Conservation (phyloP, 2,329 filamentous ascomycete genomes). For the Cladosporium sphaerospermum region DNA sequence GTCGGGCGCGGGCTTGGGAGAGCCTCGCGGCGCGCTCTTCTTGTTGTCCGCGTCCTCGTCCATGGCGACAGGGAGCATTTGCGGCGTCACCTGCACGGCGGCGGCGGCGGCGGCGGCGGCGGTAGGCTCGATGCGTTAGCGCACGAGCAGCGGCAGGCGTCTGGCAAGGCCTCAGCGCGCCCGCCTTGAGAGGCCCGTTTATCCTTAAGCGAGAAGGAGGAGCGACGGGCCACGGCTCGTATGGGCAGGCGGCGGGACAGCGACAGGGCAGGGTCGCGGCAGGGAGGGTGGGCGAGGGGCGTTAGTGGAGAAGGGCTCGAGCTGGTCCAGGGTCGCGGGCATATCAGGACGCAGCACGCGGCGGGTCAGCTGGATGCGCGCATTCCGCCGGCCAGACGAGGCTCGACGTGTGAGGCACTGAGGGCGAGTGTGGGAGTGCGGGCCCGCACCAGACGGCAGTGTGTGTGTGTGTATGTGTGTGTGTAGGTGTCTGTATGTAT, state of each 20-base stretch:
- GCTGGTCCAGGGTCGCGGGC: neutral
- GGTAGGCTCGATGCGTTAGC: constrained; percentile 9
- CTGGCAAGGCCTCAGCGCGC: constrained; percentile 9
- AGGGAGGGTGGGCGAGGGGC: constrained; percentile 1
- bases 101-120: neutral
- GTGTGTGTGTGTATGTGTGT: no score
- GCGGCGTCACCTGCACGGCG: constrained; percentile 8
- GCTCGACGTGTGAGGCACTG: no score
- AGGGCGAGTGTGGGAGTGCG: no score
- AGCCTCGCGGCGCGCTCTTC: constrained; percentile 4
- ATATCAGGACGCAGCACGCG: neutral
- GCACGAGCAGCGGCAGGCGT: constrained; percentile 5
- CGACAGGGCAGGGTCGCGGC: neutral
- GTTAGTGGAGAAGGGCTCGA: constrained; percentile 7
- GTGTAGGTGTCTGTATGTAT: no score
- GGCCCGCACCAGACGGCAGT: no score
- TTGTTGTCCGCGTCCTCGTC: constrained; percentile 6
- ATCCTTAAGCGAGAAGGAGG: constrained; percentile 11
- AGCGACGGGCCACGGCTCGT: constrained; percentile 3
- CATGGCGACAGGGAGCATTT: constrained; percentile 10
- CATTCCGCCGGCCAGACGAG: neutral
- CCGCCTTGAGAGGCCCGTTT: constrained; percentile 12
- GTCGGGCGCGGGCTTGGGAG: constrained; percentile 4
- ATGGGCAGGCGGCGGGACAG: constrained; percentile 6
- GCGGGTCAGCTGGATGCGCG: constrained; percentile 9